phyloP scores from a whole-genome alignment of 768 basidiomycete species.

The Gymnopilus junonius region DNA sequence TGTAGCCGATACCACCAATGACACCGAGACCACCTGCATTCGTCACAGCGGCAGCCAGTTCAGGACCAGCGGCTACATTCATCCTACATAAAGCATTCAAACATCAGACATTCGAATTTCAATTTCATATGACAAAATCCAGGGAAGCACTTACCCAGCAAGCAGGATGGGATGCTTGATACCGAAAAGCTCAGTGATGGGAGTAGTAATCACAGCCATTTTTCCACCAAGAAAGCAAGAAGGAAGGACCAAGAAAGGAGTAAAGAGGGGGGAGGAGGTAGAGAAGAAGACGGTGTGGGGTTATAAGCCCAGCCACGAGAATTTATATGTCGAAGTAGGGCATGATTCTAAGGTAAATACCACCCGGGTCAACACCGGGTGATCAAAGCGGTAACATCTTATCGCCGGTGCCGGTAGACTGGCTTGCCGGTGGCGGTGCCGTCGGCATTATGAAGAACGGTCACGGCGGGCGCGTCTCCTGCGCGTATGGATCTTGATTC shows the following conservation, averaged over 20 bases:
- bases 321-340: neutral
- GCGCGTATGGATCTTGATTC: too few species aligned
- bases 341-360: neutral
- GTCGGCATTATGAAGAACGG: too few species aligned
- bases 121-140: neutral
- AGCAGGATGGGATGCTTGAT: conserved; percentile 89
- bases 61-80: conserved; percentile 59
- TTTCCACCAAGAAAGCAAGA: conserved; percentile 26
- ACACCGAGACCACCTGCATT: conserved; percentile 94
- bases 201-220: conserved; percentile 76
- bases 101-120: neutral
- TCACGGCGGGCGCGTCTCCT: too few species aligned
- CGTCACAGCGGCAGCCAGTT: conserved; percentile 91
- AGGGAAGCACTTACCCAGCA: conserved; percentile 55
- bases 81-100: conserved; percentile 36
- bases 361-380: neutral
- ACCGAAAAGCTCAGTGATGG: conserved; percentile 87
- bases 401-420: neutral
- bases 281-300: conserved; percentile 1
- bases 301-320: neutral
- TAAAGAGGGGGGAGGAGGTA: conserved; percentile 10
- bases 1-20: conserved; percentile 89
- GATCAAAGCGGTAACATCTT: neutral
- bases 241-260: neutral
- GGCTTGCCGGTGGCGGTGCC: too few species aligned